phyloP scores from a whole-genome alignment of 2,329 filamentous ascomycete genomes.

The Dothideomycetes sp. region DNA sequence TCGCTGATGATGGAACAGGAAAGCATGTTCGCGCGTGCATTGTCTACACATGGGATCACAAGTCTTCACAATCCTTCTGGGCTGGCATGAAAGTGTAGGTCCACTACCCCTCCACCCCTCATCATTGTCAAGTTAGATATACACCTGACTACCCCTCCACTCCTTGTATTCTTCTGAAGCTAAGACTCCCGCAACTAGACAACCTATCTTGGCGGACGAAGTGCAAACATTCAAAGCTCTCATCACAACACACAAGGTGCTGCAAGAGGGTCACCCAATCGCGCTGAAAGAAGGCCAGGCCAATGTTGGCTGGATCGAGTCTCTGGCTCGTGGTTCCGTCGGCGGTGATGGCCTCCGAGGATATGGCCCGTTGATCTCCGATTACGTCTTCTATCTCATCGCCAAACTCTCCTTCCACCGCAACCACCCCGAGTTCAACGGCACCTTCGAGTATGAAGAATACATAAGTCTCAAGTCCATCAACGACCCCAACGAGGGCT shows the following conservation, averaged over 20 bases:
- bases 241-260: constrained; percentile 92
- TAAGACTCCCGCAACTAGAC: no score
- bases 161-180: no score
- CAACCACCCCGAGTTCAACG: constrained; percentile 95
- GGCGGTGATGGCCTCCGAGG: constrained; percentile 57
- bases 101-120: constrained; percentile 20
- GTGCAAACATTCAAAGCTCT: constrained; percentile 98
- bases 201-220: constrained; percentile 96
- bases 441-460: constrained; percentile 97
- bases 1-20: constrained; percentile 32
- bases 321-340: constrained; percentile 69
- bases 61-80: constrained; percentile 92
- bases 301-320: constrained; percentile 85
- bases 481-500: constrained; percentile 96
- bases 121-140: no score
- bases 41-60: constrained; percentile 98
- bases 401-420: constrained; percentile 95
- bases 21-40: constrained; percentile 98
- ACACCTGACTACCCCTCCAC: no score
- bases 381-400: constrained; percentile 93
- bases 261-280: constrained; percentile 89
- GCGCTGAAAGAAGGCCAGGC: constrained; percentile 80
- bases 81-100: constrained; percentile 92
- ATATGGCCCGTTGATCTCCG: constrained; percentile 83
- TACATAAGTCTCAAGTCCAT: constrained; percentile 97